Evolutionary conservation across 306 rosid genomes (phyloP), one percentile per base, ranked within the genome.

Genomic region (Castanea sativa): DNA sequence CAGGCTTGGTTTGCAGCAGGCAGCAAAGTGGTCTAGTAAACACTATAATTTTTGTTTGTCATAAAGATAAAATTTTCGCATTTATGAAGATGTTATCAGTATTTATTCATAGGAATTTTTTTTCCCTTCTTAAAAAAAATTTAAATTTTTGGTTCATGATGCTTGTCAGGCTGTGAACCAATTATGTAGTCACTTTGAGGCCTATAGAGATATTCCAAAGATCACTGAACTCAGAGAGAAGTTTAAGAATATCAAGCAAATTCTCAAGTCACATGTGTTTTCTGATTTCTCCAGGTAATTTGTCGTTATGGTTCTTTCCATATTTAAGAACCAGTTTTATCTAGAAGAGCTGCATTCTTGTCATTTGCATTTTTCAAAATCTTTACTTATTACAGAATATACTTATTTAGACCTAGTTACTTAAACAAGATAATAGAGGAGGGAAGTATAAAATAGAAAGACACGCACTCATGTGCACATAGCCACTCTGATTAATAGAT

Each of bases 181-280:
- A 79, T 80, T 95, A 85, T 95, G 99, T 78, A 91, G 94, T 81
- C 99, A 95, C 87, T 95, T 95, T 83, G 99, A 95, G 83, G 97
- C 98, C 67, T 95, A 95, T 83, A 90, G 96, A 92, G 98, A 95
- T 88, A 86, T 92, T 85, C 98, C 92, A 3, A 95, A 95, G 91
- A 95, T 95, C 92, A 87, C 94, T 33, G 99, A 95, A 82, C 98
- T 95, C 79, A 84, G 98, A 82, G 99, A 95, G 92, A 95, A 95
- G 88, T 93, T 93, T 87, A 95, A 93, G 86, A 95, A 93, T 80
- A 95, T 95, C 89, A 95, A 93, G 90, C 96, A 93, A 88, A 93
- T 95, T 81, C 94, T 95, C 67, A 95, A 95, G 91, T 95, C 99
- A n/a, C 99, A 93, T 14, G 98, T 91, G 61, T 95, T 87, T 80